Evolutionary conservation across 1,284 basidiomycete species (phyloP), one percentile per base, ranked within the genome.

Genomic region (Boletellus deceptivus): DNA sequence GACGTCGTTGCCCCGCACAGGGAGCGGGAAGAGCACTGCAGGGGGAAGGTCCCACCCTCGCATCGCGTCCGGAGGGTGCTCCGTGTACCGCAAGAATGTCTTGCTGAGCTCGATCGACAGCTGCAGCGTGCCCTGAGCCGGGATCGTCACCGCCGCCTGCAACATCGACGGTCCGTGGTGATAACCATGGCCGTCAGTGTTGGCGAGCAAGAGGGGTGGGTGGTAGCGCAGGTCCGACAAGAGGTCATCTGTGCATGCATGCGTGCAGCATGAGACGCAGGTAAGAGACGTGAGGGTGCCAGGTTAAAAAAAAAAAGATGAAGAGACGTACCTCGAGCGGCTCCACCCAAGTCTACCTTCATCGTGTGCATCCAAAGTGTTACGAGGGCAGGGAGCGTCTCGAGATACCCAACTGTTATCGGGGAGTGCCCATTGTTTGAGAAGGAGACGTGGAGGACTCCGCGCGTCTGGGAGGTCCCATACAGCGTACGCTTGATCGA

Each of bases 31-130:
- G 49, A 94, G 71, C 10, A 95, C 80, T 2, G 90, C 93, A 0
- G 91, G 84, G 2, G 92, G 89, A 0, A 98, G 74, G 61, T 98
- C 98, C 93, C 80, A 93, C 0, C 96, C 96, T 37, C 96, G 79
- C 66, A 96, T 91, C 0, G 96, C 93, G 63, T 98, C 97, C 0
- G 96, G 94, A 14, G 89, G 91, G 67, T 99, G 96, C 63, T 98
- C 95, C 16, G 90, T 94, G 68, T 98, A 98, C 45, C 89, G 84
- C 49, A 99, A 75, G 65, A 95, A 96, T 3, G 87, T 81, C 69
- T 95, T 95, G 34, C 81, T 78, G 61, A 94, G 84, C 37, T 90
- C 87, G 64, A 96, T 78, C n/a, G 75, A 77, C 46, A 98, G 70
- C 6, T 76, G 73, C 2, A 94, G 64, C 0, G 79, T 86, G 49